A percentile compares a stretch with the other conserved stretches of the same genome.
These are phyloP conservation scores for Spiraea crenata DNA, from an alignment of 331 rosid species.

Conservation along the genomic window DNA sequence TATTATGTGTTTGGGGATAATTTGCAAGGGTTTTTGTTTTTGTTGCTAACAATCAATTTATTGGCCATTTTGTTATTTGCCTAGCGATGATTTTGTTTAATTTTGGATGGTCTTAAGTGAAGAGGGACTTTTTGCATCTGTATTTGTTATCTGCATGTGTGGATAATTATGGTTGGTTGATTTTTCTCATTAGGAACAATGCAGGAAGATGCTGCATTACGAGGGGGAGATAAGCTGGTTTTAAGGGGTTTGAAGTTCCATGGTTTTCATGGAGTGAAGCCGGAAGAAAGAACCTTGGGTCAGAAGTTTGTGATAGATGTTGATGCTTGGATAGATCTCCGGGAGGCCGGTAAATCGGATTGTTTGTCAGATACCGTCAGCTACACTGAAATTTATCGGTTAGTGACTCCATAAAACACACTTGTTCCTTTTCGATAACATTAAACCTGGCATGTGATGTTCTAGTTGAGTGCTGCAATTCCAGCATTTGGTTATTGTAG, in stretches of 20 bases:
- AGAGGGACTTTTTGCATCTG: neutral
- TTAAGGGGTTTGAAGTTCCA: slow-evolving; percentile 73
- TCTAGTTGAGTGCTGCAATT: slow-evolving; percentile 1
- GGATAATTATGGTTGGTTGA: neutral
- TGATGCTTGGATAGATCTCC: slow-evolving; percentile 97
- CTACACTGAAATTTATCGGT: slow-evolving; percentile 68
- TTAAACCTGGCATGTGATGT: neutral
- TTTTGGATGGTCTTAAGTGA: neutral
- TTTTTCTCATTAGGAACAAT: slow-evolving; percentile 24
- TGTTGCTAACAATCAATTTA: neutral
- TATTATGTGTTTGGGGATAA: neutral
- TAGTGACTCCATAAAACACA: slow-evolving; percentile 5
- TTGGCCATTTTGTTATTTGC: neutral
- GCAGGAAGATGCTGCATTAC: slow-evolving; percentile 39
- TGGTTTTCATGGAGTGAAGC: slow-evolving; percentile 79
- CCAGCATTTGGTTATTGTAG: neutral
- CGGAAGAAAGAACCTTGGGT: slow-evolving; percentile 67
- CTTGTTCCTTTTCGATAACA: neutral
- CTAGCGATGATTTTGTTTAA: neutral
- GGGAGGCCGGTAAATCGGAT: slow-evolving; percentile 69
- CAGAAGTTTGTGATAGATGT: slow-evolving; percentile 78
- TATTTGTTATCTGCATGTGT: neutral
- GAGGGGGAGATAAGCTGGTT: slow-evolving; percentile 68
- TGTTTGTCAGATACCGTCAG: slow-evolving; percentile 54
- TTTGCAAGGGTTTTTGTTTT: neutral